phyloP scores from a whole-genome alignment of 1,284 basidiomycete genomes.

The Mycosarcoma maydis region DNA sequence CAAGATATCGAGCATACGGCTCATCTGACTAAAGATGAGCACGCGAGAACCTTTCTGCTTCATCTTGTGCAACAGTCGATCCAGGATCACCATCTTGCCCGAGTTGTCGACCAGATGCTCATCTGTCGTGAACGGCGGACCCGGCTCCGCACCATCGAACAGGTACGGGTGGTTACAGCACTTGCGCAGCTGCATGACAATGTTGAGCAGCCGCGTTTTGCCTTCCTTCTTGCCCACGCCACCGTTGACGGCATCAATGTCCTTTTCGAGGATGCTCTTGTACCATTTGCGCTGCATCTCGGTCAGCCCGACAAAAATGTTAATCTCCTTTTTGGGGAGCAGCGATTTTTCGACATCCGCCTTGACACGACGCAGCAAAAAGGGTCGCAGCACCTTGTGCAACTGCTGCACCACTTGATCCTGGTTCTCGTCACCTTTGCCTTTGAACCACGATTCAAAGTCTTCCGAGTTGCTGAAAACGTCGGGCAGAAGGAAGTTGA shows the following conservation, averaged over 20 bases:
- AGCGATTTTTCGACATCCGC: conserved; percentile 96
- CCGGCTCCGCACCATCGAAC: conserved; percentile 77
- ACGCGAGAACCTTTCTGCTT: conserved; percentile 92
- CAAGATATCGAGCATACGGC: conserved; percentile 90
- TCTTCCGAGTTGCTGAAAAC: conserved; percentile 71
- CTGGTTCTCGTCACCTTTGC: conserved; percentile 70
- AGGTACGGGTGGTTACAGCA: conserved; percentile 74
- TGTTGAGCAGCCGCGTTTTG: conserved; percentile 96
- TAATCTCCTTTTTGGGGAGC: conserved; percentile 98
- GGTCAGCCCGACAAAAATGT: conserved; percentile 95
- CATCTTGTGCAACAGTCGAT: conserved; percentile 86
- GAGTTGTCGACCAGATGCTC: conserved; percentile 94
- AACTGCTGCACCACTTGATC: conserved; percentile 92
- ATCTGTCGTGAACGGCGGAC: conserved; percentile 97
- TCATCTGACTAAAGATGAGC: conserved; percentile 99
- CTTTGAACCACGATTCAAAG: conserved; percentile 80
- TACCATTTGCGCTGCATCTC: conserved; percentile 98
- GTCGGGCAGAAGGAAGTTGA: conserved; percentile 78
- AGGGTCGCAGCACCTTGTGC: conserved; percentile 95
- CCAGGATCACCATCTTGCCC: conserved; percentile 97
- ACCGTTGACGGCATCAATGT: conserved; percentile 94
- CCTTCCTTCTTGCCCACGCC: conserved; percentile 86
- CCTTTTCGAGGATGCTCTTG: conserved; percentile 85
- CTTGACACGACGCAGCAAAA: conserved; percentile 93
- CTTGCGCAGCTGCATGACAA: conserved; percentile 91